Percentiles rank a stretch among this genome's conserved stretches.
Evolutionary conservation across 495 filamentous ascomycete species (phyloP).

Genomic region (Hamigera avellanea): DNA sequence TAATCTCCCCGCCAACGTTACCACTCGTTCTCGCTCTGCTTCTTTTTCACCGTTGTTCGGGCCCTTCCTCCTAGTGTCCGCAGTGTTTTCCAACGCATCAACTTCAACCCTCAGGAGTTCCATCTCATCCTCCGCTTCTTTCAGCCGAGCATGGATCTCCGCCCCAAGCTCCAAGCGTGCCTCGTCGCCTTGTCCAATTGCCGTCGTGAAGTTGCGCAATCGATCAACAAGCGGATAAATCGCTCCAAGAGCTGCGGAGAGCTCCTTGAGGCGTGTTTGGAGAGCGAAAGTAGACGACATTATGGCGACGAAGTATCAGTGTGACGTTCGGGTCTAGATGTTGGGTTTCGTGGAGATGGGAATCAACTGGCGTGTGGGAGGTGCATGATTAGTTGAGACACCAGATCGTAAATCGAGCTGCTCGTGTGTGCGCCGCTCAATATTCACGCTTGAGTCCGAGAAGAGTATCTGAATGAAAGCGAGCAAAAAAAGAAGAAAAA

Average conservation of each 20-base stretch:
- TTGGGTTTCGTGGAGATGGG: no score
- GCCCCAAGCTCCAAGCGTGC: constrained; percentile 64
- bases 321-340: no score
- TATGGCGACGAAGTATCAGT: constrained; percentile 8
- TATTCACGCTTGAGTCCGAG: no score
- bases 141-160: constrained; percentile 73
- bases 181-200: constrained; percentile 47
- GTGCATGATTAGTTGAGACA: no score
- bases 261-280: constrained; percentile 51
- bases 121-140: constrained; percentile 77
- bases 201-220: constrained; percentile 55
- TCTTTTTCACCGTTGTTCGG: constrained; percentile 35
- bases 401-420: no score
- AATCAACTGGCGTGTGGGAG: no score
- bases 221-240: constrained; percentile 65
- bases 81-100: constrained; percentile 42
- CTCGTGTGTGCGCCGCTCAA: no score
- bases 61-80: constrained; percentile 28
- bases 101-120: constrained; percentile 73
- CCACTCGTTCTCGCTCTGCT: constrained; percentile 45
- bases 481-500: no score
- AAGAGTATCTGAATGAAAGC: no score
- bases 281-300: constrained; percentile 48
- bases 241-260: constrained; percentile 56
- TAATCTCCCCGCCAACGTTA: constrained; percentile 51